A percentile compares a stretch with the other conserved stretches of the same genome.
Evolutionary conservation across 805 yeast genomes (phyloP).

Genomic region (Pichia ethanolica): DNA sequence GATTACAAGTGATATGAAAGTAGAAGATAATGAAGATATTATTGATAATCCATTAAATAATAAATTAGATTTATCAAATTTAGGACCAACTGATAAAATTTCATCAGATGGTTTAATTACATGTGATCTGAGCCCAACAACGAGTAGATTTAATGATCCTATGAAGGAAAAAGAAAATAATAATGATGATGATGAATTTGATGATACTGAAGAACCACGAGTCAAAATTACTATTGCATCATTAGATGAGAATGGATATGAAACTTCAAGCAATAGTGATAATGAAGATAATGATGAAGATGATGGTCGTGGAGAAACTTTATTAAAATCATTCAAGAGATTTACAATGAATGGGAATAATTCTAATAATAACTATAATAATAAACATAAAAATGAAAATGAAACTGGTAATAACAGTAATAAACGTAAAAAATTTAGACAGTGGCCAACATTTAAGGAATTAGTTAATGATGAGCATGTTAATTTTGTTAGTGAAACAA

Average conservation of each 20-base stretch:
- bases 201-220: neutral
- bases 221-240: conserved; percentile 4
- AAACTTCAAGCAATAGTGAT: conserved; percentile 7
- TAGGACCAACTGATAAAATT: conserved; percentile 1
- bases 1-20: conserved; percentile 1
- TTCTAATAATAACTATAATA: neutral
- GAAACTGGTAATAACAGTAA: neutral
- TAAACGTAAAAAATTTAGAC: conserved; percentile 6
- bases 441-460: conserved; percentile 48
- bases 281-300: conserved; percentile 10
- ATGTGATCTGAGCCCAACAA: neutral
- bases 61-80: neutral
- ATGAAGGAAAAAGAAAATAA: neutral
- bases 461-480: conserved; percentile 40
- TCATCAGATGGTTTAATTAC: neutral
- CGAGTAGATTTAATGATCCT: neutral
- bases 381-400: too few species aligned
- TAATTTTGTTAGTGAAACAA: conserved; percentile 40
- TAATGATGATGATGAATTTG: neutral
- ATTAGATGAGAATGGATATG: conserved; percentile 10
- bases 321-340: conserved; percentile 2
- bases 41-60: neutral
- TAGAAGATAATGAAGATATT: neutral
- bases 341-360: neutral
- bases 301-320: neutral